Evolutionary conservation across 495 filamentous ascomycete genomes (phyloP).

Genomic region (Penicillium canariense): DNA sequence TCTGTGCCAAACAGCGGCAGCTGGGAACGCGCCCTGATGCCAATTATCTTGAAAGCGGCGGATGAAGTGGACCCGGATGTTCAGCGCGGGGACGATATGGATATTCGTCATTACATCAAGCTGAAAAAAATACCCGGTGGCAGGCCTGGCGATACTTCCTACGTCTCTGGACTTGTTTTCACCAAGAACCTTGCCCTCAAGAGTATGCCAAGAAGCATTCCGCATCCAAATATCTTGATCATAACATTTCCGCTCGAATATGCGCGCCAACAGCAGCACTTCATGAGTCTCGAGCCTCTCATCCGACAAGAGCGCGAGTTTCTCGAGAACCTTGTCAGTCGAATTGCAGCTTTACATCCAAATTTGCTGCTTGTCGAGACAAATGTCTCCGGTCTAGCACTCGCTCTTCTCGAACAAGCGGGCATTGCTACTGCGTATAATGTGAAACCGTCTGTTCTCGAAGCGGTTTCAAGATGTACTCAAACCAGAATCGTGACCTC

Average conservation of each 20-base stretch:
- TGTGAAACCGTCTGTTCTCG: constrained; percentile 92
- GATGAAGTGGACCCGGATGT: constrained; percentile 95
- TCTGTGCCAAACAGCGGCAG: constrained; percentile 65
- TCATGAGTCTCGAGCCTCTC: constrained; percentile 97
- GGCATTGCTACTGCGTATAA: constrained; percentile 92
- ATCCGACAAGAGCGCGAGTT: constrained; percentile 97
- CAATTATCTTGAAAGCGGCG: constrained; percentile 86
- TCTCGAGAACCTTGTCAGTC: constrained; percentile 83
- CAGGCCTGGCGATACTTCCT: constrained; percentile 83
- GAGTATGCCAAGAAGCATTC: constrained; percentile 86
- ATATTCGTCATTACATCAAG: constrained; percentile 98
- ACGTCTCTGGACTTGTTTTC: constrained; percentile 94
- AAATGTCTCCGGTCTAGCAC: constrained; percentile 83
- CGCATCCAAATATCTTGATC: constrained; percentile 83
- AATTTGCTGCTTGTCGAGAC: constrained; percentile 85
- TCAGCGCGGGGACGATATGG: constrained; percentile 85
- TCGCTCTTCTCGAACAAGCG: constrained; percentile 82
- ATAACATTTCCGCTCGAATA: constrained; percentile 96
- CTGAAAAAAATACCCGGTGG: constrained; percentile 94
- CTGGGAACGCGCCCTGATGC: constrained; percentile 91
- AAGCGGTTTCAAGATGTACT: constrained; percentile 87
- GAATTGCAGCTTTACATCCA: constrained; percentile 83
- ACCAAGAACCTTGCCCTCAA: constrained; percentile 95
- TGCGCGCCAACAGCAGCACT: constrained; percentile 88
- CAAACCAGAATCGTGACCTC: constrained; percentile 92